These are phyloP conservation scores for Stephania cephalantha DNA, from an alignment of 164 flowering plant species.

Conservation along the genomic window DNA sequence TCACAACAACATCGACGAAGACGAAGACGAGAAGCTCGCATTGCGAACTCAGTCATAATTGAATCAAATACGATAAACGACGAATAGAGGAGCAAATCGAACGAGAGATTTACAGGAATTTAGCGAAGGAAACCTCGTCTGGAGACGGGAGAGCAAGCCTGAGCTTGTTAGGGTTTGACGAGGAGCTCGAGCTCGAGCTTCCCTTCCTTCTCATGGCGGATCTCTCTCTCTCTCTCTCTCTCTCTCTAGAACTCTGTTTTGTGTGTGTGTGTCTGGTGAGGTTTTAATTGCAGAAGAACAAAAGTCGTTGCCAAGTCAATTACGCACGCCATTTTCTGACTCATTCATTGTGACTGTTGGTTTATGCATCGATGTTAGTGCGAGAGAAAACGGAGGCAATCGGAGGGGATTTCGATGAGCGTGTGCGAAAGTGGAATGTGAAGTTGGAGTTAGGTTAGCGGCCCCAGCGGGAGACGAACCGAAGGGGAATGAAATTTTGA, in stretches of 20 bases:
- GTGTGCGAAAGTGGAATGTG: no score
- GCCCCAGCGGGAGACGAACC: no score
- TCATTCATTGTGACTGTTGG: no score
- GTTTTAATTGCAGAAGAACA: not conserved
- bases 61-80: not conserved
- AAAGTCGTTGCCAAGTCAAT: constrained; percentile 4
- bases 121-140: constrained; percentile 32
- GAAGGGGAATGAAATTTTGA: no score
- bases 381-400: no score
- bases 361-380: no score
- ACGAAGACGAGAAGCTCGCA: not conserved
- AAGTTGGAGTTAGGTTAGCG: no score
- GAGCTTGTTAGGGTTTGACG: constrained; percentile 3
- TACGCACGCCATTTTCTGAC: not conserved
- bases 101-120: constrained; percentile 49
- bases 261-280: not conserved
- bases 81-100: not conserved
- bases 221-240: not conserved
- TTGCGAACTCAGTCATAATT: not conserved
- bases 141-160: constrained; percentile 19
- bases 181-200: not conserved
- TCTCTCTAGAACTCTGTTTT: not conserved
- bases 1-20: not conserved
- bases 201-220: constrained; percentile 18
- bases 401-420: no score